phyloP scores from a whole-genome alignment of 148 eudicot genomes.

The Spergularia bocconei region DNA sequence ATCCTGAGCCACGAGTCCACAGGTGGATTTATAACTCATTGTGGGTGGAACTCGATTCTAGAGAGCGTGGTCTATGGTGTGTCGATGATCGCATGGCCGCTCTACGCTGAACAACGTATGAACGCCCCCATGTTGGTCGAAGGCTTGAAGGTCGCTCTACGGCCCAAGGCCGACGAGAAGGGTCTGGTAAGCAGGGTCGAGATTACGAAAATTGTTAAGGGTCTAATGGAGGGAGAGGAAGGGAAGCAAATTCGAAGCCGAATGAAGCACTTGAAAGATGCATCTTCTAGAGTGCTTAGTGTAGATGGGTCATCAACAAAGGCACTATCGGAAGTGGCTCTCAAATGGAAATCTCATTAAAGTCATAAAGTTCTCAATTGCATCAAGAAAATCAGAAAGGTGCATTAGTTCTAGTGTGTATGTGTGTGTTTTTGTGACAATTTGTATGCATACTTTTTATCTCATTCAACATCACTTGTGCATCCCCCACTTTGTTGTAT shows the following conservation, averaged over 20 bases:
- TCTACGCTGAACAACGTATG: conserved; percentile 58
- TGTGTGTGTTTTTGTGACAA: background rate
- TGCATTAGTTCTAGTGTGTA: background rate
- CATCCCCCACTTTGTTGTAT: background rate
- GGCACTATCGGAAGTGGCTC: conserved; percentile 36
- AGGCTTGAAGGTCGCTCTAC: conserved; percentile 46
- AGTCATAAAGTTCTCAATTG: conserved; percentile 1
- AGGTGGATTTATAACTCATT: conserved; percentile 55
- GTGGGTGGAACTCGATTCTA: conserved; percentile 57
- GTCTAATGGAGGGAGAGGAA: conserved; percentile 58
- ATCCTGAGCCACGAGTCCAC: conserved; percentile 42
- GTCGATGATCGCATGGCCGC: conserved; percentile 55
- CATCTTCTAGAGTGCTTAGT: conserved; percentile 33
- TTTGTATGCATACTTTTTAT: conserved; percentile 4
- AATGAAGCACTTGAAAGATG: conserved; percentile 45
- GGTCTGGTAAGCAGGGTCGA: conserved; percentile 33
- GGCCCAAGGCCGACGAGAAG: conserved; percentile 24
- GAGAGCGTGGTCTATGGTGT: conserved; percentile 55
- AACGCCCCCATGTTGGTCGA: conserved; percentile 39
- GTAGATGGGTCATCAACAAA: conserved; percentile 45
- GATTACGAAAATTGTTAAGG: conserved; percentile 36
- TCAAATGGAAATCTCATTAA: conserved; percentile 37
- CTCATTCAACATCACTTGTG: background rate
- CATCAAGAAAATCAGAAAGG: conserved; percentile 4
- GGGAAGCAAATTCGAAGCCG: conserved; percentile 35